Evolutionary conservation across 805 yeast species (phyloP), one percentile per base, ranked within the genome.

Genomic region (Spathaspora passalidarum): DNA sequence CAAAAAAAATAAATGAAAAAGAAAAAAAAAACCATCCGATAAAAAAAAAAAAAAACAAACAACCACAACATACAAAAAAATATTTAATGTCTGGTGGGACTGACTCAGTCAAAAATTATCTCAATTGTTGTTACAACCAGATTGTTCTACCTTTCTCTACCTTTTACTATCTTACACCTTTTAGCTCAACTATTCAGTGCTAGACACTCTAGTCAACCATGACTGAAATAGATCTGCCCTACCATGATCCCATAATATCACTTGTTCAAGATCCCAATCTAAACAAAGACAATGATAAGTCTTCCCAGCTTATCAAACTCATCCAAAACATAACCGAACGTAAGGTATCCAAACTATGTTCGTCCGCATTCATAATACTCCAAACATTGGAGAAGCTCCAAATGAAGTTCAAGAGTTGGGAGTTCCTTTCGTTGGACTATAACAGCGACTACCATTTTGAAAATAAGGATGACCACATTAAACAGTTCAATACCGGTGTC

Each of bases 361-460:
- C 69, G 45, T 63, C 72, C 25, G 65, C 75, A 7, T 66, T 78
- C 46, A 71, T 72, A 45, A 71, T 78, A 4, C 60, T 79, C 25
- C 70, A 79, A 51, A 73, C 78, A 38, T 60, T 79, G 36, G 84
- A 79, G 59, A 71, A 72, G 49, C 65, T 76, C 17, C 78, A 74
- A 50, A 58, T 73, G 32, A 68, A 65, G 29, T 62, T 76, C 40
- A 69, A 74, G 48, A 75, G 75, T 49, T 79, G 84, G 84, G 81
- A 79, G 43, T 79, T 79, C 47, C 61, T 75, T 38, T 74, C 82
- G 8, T 58, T 79, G 21, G 81, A 79, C 52, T 69, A 70, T 49
- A 74, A 74, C 51, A 65, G 78, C 13, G 67, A 71, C 17, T 62
- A 59, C 26, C 76, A 72, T 50, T 72, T 72, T 41, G 58, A 58